These are phyloP conservation scores for Cercophora newfieldiana DNA, from an alignment of 495 filamentous ascomycete species.

Conservation along the genomic window DNA sequence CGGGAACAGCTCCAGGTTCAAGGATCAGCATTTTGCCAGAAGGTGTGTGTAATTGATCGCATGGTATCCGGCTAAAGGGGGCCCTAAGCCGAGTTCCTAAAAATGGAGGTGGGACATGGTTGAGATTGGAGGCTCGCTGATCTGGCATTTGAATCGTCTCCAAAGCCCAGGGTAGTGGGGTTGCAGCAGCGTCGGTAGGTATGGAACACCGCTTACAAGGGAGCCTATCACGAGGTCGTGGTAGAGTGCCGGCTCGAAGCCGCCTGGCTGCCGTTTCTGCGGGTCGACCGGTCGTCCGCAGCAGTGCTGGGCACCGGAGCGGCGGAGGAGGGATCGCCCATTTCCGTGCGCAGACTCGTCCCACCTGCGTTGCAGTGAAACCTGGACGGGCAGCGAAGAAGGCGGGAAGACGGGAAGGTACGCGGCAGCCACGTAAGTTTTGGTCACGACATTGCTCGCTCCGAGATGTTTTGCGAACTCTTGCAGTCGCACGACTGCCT, in stretches of 20 bases:
- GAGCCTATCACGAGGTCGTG: not conserved
- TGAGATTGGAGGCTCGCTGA: conserved; percentile 14
- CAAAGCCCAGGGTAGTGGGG: conserved; percentile 8
- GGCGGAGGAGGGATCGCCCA: not conserved
- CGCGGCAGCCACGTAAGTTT: not conserved
- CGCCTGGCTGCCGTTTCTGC: not conserved
- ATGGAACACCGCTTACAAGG: not conserved
- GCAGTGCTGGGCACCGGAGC: not conserved
- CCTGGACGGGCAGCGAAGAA: not conserved
- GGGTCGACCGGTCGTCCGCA: not conserved
- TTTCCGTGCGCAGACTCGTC: not conserved
- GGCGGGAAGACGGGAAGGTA: not conserved
- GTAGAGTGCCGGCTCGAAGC: conserved; percentile 2
- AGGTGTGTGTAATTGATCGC: conserved; percentile 27
- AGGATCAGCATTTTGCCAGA: conserved; percentile 33
- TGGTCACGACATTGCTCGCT: not conserved
- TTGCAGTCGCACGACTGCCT: not conserved
- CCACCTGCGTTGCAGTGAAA: not conserved
- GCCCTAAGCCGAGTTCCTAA: conserved; percentile 19
- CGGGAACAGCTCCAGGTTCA: conserved; percentile 17
- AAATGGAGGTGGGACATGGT: conserved; percentile 22
- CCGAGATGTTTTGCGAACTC: not conserved
- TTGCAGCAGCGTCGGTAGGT: too few relatives aligned
- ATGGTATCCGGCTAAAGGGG: conserved; percentile 29
- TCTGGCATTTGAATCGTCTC: conserved; percentile 2